phyloP scores from a whole-genome alignment of 2,329 filamentous ascomycete species.

The Colletotrichum karsti region DNA sequence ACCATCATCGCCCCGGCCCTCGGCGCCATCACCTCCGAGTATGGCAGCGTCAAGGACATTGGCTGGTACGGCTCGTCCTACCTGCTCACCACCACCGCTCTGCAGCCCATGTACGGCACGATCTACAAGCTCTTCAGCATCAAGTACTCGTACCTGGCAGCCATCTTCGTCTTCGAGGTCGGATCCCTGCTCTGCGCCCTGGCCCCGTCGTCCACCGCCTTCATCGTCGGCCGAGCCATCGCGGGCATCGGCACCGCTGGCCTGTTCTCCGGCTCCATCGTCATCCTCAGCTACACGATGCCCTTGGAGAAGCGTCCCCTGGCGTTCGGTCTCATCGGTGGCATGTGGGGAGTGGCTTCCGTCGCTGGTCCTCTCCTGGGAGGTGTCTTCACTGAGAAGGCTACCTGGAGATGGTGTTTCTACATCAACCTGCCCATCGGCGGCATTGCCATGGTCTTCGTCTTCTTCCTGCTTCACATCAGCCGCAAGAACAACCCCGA shows the following conservation, averaged over 20 bases:
- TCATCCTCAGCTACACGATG: constrained; percentile 56
- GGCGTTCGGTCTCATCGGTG: constrained; percentile 62
- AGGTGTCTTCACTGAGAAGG: constrained; percentile 57
- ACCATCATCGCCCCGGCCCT: constrained; percentile 61
- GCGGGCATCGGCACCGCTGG: constrained; percentile 61
- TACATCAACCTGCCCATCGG: constrained; percentile 55
- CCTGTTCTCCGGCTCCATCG: constrained; percentile 58
- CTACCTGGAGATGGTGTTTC: constrained; percentile 64
- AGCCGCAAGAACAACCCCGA: constrained; percentile 41
- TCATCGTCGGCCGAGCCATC: constrained; percentile 61
- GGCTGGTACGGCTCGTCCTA: constrained; percentile 63
- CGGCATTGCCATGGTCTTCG: constrained; percentile 53
- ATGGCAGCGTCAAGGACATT: constrained; percentile 54
- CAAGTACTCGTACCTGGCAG: constrained; percentile 52
- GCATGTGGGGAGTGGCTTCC: constrained; percentile 64
- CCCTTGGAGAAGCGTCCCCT: constrained; percentile 62
- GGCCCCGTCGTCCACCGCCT: constrained; percentile 53
- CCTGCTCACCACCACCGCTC: constrained; percentile 56
- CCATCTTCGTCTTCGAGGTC: constrained; percentile 52
- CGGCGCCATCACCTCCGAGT: constrained; percentile 58
- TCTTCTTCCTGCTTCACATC: constrained; percentile 53
- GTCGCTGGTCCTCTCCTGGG: constrained; percentile 60
- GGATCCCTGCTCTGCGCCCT: constrained; percentile 54
- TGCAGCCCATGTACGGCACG: constrained; percentile 59
- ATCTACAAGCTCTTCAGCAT: constrained; percentile 60